Evolutionary conservation across 1,284 basidiomycete species (phyloP).

Genomic region (Trametes polyzona): DNA sequence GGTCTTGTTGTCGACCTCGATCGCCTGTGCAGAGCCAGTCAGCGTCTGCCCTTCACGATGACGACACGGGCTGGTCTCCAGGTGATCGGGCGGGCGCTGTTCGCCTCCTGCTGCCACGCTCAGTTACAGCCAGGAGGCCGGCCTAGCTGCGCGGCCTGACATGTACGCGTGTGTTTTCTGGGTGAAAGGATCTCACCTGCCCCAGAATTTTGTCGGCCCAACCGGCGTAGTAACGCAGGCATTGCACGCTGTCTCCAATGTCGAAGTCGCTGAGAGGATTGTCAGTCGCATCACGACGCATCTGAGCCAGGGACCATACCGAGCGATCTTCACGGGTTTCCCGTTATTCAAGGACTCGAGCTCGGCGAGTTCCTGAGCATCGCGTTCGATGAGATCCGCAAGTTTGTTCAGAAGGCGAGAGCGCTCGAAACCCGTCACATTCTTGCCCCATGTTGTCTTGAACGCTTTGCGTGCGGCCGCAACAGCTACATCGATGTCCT

Average conservation of each 20-base stretch:
- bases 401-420: constrained; percentile 82
- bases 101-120: background rate
- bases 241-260: constrained; percentile 80
- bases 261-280: constrained; percentile 70
- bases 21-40: constrained; percentile 50
- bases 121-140: too few species aligned
- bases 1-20: constrained; percentile 80
- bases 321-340: constrained; percentile 80
- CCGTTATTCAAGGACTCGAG: constrained; percentile 85
- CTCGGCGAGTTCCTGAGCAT: constrained; percentile 77
- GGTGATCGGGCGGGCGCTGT: background rate
- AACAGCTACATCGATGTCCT: constrained; percentile 86
- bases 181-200: constrained; percentile 43
- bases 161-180: too few species aligned
- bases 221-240: constrained; percentile 82
- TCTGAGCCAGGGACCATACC: constrained; percentile 38
- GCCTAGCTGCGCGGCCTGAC: too few species aligned
- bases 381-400: constrained; percentile 90
- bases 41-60: background rate
- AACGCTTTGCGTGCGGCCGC: constrained; percentile 84
- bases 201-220: constrained; percentile 61
- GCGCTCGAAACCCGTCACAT: constrained; percentile 82
- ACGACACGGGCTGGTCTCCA: background rate
- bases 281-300: background rate
- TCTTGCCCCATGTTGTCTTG: constrained; percentile 89